Percentiles rank a stretch among this genome's conserved stretches.
Evolutionary conservation across 495 filamentous ascomycete genomes (phyloP).

Genomic region (Hypoxylon crocopeplum): DNA sequence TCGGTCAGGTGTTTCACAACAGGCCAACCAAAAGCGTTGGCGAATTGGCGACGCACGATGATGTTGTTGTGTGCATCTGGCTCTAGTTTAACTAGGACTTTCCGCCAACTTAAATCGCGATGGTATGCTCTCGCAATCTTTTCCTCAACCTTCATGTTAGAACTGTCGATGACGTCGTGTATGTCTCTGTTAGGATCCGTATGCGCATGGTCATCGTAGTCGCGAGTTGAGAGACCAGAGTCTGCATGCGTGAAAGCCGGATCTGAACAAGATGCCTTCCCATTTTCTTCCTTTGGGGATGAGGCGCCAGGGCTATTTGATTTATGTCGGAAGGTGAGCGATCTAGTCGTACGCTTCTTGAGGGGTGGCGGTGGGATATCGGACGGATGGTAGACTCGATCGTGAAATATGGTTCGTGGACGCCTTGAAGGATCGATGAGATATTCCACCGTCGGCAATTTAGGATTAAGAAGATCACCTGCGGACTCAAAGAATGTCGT

Average conservation of each 20-base stretch:
- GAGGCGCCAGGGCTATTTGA: constrained; percentile 7
- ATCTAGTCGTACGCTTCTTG: constrained; percentile 59
- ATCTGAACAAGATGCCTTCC: constrained; percentile 9
- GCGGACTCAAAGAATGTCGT: constrained; percentile 96
- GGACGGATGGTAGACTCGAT: constrained; percentile 89
- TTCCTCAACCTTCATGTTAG: constrained; percentile 87
- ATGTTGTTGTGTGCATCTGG: constrained; percentile 99
- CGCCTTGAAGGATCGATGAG: constrained; percentile 81
- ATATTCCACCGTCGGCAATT: constrained; percentile 79
- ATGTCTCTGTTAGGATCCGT: constrained; percentile 47
- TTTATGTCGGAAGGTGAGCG: constrained; percentile 43
- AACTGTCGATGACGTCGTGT: constrained; percentile 58
- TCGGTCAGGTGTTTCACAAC: constrained; percentile 93
- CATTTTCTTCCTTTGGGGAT: constrained; percentile 30
- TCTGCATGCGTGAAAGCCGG: constrained; percentile 35
- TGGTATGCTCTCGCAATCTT: constrained; percentile 98
- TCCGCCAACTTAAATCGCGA: constrained; percentile 87
- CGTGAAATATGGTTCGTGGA: constrained; percentile 95
- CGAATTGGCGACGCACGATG: constrained; percentile 91
- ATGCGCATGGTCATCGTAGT: constrained; percentile 47
- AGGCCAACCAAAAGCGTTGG: constrained; percentile 97
- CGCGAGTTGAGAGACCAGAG: constrained; percentile 42
- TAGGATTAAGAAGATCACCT: constrained; percentile 88
- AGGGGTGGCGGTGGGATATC: constrained; percentile 87
- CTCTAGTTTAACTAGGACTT: constrained; percentile 92